Conservation (phyloP, 495 filamentous ascomycete genomes). For the Trichoderma virens region DNA sequence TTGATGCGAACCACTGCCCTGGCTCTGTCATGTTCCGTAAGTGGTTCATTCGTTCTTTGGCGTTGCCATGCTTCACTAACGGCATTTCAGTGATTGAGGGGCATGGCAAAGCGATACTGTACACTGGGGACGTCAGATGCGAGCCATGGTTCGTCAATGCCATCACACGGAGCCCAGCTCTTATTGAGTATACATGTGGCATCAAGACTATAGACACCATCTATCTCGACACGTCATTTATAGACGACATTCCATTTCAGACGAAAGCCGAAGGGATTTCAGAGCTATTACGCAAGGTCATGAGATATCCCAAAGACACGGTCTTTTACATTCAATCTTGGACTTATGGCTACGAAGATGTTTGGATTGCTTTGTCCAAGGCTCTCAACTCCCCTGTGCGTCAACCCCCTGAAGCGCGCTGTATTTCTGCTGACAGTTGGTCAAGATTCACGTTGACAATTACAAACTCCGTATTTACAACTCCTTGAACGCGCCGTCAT, state of each 20-base stretch:
- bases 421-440: constrained; percentile 2
- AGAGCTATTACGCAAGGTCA: constrained; percentile 65
- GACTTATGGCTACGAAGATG: constrained; percentile 92
- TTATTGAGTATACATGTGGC: constrained; percentile 68
- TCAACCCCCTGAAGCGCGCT: not conserved
- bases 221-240: constrained; percentile 84
- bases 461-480: constrained; percentile 72
- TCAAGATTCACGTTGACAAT: constrained; percentile 69
- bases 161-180: constrained; percentile 58
- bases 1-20: constrained; percentile 89
- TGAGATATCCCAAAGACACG: constrained; percentile 63
- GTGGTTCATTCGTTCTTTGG: not conserved
- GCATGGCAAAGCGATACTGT: constrained; percentile 66
- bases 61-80: not conserved
- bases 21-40: constrained; percentile 83
- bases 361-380: constrained; percentile 76
- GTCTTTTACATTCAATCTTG: constrained; percentile 81
- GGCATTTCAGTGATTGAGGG: constrained; percentile 63
- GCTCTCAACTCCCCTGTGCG: constrained; percentile 56
- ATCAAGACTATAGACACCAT: constrained; percentile 63
- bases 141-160: constrained; percentile 48
- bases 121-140: constrained; percentile 89
- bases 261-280: constrained; percentile 63
- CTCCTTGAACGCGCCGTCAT: constrained; percentile 47
- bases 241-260: constrained; percentile 36